phyloP scores from a whole-genome alignment of 2,329 filamentous ascomycete species.

The Hypoxylon sp. region DNA sequence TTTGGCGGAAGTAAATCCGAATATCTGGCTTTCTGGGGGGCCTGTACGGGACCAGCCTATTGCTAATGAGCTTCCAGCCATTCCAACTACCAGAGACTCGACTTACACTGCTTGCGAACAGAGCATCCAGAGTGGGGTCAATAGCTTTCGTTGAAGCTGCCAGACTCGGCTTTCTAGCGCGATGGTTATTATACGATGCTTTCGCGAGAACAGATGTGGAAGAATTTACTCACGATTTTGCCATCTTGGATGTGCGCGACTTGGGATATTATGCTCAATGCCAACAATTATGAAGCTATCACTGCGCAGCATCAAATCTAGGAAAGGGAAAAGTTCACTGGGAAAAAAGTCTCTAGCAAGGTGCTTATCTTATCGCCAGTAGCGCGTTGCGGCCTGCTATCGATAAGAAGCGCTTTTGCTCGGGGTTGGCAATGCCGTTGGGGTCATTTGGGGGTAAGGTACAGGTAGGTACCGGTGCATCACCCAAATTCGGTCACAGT shows the following conservation, averaged over 20 bases:
- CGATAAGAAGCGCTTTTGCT: constrained; percentile 45
- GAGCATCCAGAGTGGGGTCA: constrained; percentile 76
- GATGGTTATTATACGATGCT: constrained; percentile 35
- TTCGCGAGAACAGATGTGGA: background rate
- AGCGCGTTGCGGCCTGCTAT: constrained; percentile 34
- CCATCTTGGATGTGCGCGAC: constrained; percentile 46
- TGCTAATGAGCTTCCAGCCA: constrained; percentile 18
- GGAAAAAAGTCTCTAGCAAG: constrained; percentile 42
- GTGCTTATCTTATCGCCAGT: constrained; percentile 38
- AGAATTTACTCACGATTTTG: constrained; percentile 47
- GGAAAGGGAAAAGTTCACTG: background rate
- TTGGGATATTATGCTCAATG: background rate
- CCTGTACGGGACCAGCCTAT: constrained; percentile 63
- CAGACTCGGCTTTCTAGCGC: constrained; percentile 56
- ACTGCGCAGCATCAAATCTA: background rate
- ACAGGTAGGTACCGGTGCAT: constrained; percentile 36
- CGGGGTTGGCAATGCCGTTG: constrained; percentile 47
- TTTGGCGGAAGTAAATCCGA: constrained; percentile 52
- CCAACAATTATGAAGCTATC: constrained; percentile 10
- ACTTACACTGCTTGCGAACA: constrained; percentile 81
- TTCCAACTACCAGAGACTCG: background rate
- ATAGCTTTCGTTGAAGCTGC: constrained; percentile 66
- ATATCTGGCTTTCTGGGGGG: constrained; percentile 61
- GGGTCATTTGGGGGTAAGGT: constrained; percentile 40
- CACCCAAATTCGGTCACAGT: constrained; percentile 45